These are phyloP conservation scores for Botrytis deweyae DNA, from an alignment of 2,329 filamentous ascomycete species.

Conservation along the genomic window DNA sequence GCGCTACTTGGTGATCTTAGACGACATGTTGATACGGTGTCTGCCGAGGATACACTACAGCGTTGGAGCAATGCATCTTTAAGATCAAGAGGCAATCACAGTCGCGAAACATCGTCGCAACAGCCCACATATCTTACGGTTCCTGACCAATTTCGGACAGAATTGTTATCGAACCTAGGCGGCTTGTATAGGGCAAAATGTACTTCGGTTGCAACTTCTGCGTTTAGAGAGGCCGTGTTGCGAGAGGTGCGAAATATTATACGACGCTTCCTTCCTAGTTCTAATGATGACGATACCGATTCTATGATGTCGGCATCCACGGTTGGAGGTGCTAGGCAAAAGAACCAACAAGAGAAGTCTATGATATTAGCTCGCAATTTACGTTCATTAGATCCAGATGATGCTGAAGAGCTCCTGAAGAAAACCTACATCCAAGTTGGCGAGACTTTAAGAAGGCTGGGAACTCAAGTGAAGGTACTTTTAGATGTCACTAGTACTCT, in stretches of 20 bases:
- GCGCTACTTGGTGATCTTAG: constrained; percentile 77
- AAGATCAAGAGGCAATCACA: constrained; percentile 62
- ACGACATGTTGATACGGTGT: constrained; percentile 73
- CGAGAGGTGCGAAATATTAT: constrained; percentile 86
- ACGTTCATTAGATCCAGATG: constrained; percentile 75
- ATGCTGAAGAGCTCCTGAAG: constrained; percentile 79
- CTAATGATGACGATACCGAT: constrained; percentile 89
- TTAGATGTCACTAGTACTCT: constrained; percentile 82
- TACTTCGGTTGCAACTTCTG: constrained; percentile 75
- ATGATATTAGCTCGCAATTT: constrained; percentile 84
- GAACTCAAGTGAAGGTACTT: constrained; percentile 91
- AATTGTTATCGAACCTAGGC: constrained; percentile 68
- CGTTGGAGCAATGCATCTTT: constrained; percentile 80
- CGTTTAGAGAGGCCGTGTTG: constrained; percentile 79
- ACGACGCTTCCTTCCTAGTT: constrained; percentile 81
- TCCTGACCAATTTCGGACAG: constrained; percentile 66
- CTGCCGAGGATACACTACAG: constrained; percentile 70
- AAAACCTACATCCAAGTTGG: constrained; percentile 85
- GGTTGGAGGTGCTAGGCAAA: constrained; percentile 61
- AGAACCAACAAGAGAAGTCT: constrained; percentile 85
- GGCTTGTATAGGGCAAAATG: constrained; percentile 82
- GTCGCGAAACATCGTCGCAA: constrained; percentile 64
- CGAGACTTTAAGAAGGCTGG: constrained; percentile 80
- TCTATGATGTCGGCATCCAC: constrained; percentile 87
- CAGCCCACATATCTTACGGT: constrained; percentile 73